Conservation (phyloP, 805 yeast species). For the Metschnikowia sp. region DNA sequence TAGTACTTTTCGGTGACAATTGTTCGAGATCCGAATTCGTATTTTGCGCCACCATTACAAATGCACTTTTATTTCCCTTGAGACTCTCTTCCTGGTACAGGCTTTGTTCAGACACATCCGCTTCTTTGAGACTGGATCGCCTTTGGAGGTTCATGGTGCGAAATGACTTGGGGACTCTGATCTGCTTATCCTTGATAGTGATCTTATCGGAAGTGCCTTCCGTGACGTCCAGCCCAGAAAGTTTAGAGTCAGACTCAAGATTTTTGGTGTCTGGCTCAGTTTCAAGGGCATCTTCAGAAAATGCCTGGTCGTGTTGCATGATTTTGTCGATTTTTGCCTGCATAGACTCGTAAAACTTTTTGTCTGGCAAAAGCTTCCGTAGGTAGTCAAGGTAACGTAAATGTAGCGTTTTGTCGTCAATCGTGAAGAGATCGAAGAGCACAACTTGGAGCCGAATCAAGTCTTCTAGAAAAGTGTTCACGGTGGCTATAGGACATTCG, state of each 20-base stretch:
- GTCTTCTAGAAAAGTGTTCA: constrained; percentile 25
- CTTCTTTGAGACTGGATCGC: constrained; percentile 4
- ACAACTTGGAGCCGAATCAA: constrained; percentile 17
- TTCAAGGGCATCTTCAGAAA: too few relatives aligned
- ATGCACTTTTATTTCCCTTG: constrained; percentile 1
- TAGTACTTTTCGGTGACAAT: too few relatives aligned
- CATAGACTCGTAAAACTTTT: constrained; percentile 27
- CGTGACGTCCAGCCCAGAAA: too few relatives aligned
- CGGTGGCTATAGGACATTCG: constrained; percentile 18
- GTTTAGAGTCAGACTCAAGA: too few relatives aligned
- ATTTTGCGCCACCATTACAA: constrained; percentile 2
- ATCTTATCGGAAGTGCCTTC: constrained; percentile 9
- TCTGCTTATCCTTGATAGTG: constrained; percentile 13
- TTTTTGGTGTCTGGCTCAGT: too few relatives aligned
- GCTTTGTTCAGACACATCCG: neutral
- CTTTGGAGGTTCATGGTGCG: constrained; percentile 17
- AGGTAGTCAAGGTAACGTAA: constrained; percentile 21
- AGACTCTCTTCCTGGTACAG: neutral
- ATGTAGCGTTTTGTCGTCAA: constrained; percentile 5
- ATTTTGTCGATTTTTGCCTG: constrained; percentile 32
- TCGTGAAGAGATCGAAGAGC: constrained; percentile 14
- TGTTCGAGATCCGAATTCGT: neutral
- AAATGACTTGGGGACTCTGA: constrained; percentile 16
- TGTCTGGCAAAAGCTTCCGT: constrained; percentile 20
- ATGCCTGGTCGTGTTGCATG: constrained; percentile 11